phyloP scores from a whole-genome alignment of 176 grass and related monocot species.

The Olyra latifolia region DNA sequence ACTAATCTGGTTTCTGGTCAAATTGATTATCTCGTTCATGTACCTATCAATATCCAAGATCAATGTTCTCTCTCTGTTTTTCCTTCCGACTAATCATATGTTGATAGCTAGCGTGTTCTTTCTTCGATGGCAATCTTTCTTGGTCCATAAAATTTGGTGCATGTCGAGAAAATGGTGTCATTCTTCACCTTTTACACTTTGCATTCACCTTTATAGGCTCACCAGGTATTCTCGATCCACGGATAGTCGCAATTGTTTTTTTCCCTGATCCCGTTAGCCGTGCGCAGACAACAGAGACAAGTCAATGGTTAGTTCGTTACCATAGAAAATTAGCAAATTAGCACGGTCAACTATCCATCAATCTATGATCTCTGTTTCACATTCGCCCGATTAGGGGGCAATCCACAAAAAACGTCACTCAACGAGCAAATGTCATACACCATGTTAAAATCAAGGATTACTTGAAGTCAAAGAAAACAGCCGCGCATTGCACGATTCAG shows the following conservation, averaged over 20 bases:
- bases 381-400: not conserved
- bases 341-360: not conserved
- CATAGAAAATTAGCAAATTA: not conserved
- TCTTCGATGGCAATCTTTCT: not conserved
- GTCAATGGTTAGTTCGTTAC: not conserved
- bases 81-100: not conserved
- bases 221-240: not conserved
- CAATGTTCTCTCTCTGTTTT: not conserved
- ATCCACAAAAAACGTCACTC: not conserved
- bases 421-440: no score
- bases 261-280: no score
- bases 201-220: not conserved
- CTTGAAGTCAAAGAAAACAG: no score
- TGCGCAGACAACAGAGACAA: no score
- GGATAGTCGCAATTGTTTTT: not conserved
- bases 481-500: no score
- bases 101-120: not conserved
- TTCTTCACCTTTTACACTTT: not conserved
- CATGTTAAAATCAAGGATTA: no score
- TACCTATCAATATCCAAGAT: not conserved
- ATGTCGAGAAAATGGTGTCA: not conserved
- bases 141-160: conserved; percentile 1
- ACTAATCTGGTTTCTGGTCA: not conserved
- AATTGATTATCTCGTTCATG: not conserved
- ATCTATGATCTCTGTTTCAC: not conserved